Evolutionary conservation across 2,329 filamentous ascomycete genomes (phyloP).

Genomic region (Fusarium luffae): DNA sequence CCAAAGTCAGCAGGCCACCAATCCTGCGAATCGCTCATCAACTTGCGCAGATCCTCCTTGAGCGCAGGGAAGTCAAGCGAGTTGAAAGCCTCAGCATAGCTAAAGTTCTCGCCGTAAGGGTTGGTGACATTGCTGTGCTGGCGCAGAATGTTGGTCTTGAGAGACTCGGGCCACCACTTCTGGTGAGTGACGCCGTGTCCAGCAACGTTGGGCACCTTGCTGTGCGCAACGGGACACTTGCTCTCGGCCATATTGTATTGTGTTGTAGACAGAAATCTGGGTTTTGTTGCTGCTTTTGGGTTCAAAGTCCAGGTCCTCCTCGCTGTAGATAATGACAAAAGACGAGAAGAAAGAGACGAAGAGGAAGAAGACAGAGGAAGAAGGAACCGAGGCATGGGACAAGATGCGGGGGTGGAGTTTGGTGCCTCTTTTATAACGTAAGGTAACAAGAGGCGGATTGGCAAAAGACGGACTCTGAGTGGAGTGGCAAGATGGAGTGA

Average conservation of each 20-base stretch:
- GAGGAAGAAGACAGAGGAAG: conserved; percentile 3
- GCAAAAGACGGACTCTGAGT: conserved; percentile 26
- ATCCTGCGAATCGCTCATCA: conserved; percentile 84
- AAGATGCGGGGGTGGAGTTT: conserved; percentile 37
- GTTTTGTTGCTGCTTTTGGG: neutral
- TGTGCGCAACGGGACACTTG: conserved; percentile 33
- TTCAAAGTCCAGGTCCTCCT: conserved; percentile 22
- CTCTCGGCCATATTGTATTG: conserved; percentile 29
- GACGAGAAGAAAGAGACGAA: conserved; percentile 13
- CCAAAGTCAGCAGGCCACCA: conserved; percentile 88
- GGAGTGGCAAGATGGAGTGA: conserved; percentile 9
- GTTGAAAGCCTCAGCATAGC: conserved; percentile 33
- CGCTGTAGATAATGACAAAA: conserved; percentile 20
- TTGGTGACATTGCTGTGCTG: conserved; percentile 29
- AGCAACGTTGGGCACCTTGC: conserved; percentile 26
- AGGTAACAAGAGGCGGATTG: conserved; percentile 21
- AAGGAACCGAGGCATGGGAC: conserved; percentile 28
- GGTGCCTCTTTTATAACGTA: neutral
- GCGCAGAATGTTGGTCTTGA: conserved; percentile 36
- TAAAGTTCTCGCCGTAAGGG: conserved; percentile 32
- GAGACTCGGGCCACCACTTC: conserved; percentile 35
- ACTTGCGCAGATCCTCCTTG: conserved; percentile 75
- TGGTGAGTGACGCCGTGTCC: conserved; percentile 28
- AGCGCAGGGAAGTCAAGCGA: conserved; percentile 58
- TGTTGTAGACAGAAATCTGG: conserved; percentile 5